phyloP scores from a whole-genome alignment of 345 rosid species.

The Gossypium turneri region DNA sequence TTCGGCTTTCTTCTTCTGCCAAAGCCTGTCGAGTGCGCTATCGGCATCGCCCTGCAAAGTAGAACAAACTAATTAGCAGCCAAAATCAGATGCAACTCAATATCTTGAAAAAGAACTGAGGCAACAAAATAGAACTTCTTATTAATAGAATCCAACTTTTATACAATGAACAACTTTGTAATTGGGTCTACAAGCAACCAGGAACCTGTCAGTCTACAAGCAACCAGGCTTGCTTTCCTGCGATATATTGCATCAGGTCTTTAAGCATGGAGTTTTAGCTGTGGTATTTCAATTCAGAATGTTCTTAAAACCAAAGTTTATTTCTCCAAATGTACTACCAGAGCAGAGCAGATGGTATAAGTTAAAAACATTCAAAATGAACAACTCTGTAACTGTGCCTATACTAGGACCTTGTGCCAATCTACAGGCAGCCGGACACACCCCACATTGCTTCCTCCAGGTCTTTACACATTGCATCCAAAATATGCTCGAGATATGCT shows the following conservation, averaged over 20 bases:
- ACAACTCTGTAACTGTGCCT: background rate
- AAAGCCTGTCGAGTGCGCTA: slow-evolving; percentile 63
- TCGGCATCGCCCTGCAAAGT: slow-evolving; percentile 60
- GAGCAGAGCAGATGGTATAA: too few species aligned
- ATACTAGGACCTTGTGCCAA: background rate
- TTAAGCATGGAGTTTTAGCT: too few species aligned
- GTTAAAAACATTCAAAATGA: background rate
- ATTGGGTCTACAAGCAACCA: too few species aligned
- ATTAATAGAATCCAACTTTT: too few species aligned
- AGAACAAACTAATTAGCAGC: background rate
- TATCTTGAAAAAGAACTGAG: background rate
- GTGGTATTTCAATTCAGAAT: too few species aligned
- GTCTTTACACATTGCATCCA: background rate
- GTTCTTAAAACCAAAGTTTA: too few species aligned
- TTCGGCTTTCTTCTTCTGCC: slow-evolving; percentile 56
- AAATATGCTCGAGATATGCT: background rate
- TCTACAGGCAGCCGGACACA: background rate
- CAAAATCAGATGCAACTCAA: background rate
- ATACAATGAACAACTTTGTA: too few species aligned
- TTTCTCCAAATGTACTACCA: too few species aligned
- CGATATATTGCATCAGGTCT: too few species aligned
- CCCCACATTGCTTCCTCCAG: background rate
- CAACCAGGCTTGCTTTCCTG: too few species aligned
- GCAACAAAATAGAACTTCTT: background rate
- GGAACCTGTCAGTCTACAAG: too few species aligned